Base-by-base conservation (phyloP, 129 eudicot genomes). In the carrot (Daucus carota) region DNA sequence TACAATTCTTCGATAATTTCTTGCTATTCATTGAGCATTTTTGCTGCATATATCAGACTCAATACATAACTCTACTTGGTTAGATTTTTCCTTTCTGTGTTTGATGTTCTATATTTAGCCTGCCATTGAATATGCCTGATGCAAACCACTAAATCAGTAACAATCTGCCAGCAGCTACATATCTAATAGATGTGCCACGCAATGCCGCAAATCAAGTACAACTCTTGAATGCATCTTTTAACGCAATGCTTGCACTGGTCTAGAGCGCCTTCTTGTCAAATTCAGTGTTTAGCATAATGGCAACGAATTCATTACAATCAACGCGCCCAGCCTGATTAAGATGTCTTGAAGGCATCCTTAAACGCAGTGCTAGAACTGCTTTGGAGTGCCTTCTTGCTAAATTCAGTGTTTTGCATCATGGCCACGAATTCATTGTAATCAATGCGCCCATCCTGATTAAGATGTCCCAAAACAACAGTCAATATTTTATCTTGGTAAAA, bases 371-470 rank as follows among this genome's bases (percentile, higher is more conserved):
- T 82, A 36, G 12, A 4, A 52, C 80, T 77, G 72, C 66, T 60
- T 50, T 77, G 84, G 62, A 79, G 36, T 68, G 85, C 86, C 81
- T 76, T 85, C 75, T 75, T 83, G 50, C 91, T 88, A 13, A 85
- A 81, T 59, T 86, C 88, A 46, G 84, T 84, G 78, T 87, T 92
- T 87, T 90, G 88, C 98, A 93, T 93, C 98, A 93, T 93, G 73
- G 96, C 92, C 77, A 86, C 96, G 73, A 92, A 92, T 80, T 92
- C 98, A 42, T 81, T 85, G 79, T 92, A 92, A 77, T 90, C 98
- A 32, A 92, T 92, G 62, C 79, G 80, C 32, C 98, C 98, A 74
- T 92, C 98, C 98, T 92, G 85, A 67, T 78, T 84, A 22, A 72
- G 36, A 36, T 43, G 50, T 14, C 24, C 14, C 72, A 40, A 28